Evolutionary conservation across 108 stramenopile species (phyloP), one percentile per base, ranked within the genome.

Genomic region (Nitzschia putrida): DNA sequence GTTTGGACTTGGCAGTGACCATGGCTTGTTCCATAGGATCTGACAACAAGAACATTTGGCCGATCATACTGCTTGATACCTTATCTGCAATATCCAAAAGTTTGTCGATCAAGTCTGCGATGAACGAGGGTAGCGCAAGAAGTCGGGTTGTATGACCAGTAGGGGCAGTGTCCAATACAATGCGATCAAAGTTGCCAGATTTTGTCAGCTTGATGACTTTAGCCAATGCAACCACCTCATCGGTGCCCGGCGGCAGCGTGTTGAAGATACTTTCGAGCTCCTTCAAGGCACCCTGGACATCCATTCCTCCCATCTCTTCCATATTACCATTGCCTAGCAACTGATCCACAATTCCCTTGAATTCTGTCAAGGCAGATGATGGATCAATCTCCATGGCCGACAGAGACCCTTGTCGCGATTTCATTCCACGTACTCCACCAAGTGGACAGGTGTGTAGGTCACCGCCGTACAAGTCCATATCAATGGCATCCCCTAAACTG

Each of bases 81-180:
- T 91, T 94, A 40, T 58, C 41, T 2, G 93, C 69, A 41, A 94
- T 88, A 5, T 38, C 56, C 47, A 94, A 65, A 10, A 94, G 68
- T 10, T 79, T 77, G 52, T 93, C 92, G 56, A 96, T 91, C 58
- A 93, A 67, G 51, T 93, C 92, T 12, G 90, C 91, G 13, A 94
- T 39, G 65, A 89, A 93, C 7, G 72, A 79, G 24, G 91, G 94
- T 0, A 88, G 90, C 0, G 84, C 89, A 50, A 98, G 84, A 93
- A 98, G 93, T 24, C 96, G 80, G 47, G 97, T 72, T 10, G 97
- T 98, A 71, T 98, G 97, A 5, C 97, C 97, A 3, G 97, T 97
- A 14, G 97, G 97, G 2, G 97, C 97, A 12, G 97, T 98, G 71
- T 98, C 97, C 24, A 98, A 67, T 1, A 98, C 85, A 20, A 98